Conservation (phyloP, 805 yeast genomes). For the Candida quercuum region DNA sequence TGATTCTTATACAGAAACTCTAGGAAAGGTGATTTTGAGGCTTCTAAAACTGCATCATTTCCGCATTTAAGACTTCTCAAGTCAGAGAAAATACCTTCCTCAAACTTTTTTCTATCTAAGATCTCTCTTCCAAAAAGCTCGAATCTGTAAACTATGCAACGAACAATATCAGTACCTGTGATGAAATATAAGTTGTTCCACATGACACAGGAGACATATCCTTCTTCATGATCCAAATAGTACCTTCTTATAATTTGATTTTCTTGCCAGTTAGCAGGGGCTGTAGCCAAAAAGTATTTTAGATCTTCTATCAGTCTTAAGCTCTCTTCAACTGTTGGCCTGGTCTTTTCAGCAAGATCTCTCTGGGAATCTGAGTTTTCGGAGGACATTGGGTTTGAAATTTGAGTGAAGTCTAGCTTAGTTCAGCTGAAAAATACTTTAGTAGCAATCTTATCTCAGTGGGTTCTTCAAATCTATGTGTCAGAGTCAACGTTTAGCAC, state of each 20-base stretch:
- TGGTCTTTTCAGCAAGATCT: conserved; percentile 3
- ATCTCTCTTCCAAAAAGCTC: conserved; percentile 86
- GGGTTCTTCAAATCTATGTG: no score
- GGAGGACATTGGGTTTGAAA: no score
- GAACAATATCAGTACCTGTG: conserved; percentile 94
- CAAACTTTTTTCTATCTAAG: conserved; percentile 86
- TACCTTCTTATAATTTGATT: conserved; percentile 84
- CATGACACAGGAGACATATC: conserved; percentile 84
- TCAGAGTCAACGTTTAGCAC: no score
- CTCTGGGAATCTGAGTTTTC: background rate
- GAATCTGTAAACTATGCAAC: conserved; percentile 84
- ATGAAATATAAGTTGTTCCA: conserved; percentile 89
- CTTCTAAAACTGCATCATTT: conserved; percentile 80
- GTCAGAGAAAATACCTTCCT: conserved; percentile 94
- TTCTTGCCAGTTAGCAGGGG: conserved; percentile 92
- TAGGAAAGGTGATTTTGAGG: conserved; percentile 79
- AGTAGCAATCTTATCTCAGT: no score
- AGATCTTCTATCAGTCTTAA: conserved; percentile 66
- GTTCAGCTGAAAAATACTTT: no score
- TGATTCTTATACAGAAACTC: conserved; percentile 80
- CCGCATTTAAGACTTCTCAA: conserved; percentile 82
- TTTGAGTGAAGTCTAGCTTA: background rate
- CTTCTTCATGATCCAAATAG: conserved; percentile 81
- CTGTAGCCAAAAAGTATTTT: conserved; percentile 83
- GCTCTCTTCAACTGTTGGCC: conserved; percentile 40